phyloP scores from a whole-genome alignment of 495 filamentous ascomycete genomes.

The Penicillium salamii region DNA sequence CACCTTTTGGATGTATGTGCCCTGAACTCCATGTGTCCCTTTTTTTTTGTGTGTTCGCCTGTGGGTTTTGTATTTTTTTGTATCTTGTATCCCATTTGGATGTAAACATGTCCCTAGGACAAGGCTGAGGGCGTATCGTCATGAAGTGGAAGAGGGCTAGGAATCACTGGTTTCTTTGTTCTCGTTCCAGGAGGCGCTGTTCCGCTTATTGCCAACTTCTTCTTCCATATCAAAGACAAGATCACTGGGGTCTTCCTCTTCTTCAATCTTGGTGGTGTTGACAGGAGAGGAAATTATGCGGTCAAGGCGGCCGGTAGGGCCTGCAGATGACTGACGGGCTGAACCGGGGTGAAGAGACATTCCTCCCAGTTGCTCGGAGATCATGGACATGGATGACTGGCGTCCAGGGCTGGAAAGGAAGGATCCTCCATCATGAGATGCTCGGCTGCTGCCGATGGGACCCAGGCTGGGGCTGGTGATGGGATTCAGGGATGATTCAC shows the following conservation, averaged over 20 bases:
- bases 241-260: slow-evolving; percentile 61
- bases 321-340: slow-evolving; percentile 36
- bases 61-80: slow-evolving; percentile 8
- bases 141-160: slow-evolving; percentile 9
- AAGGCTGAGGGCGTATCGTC: slow-evolving; percentile 17
- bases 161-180: slow-evolving; percentile 20
- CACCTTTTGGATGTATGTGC: slow-evolving; percentile 16
- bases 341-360: slow-evolving; percentile 48
- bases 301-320: slow-evolving; percentile 35
- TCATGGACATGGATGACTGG: slow-evolving; percentile 62
- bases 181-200: slow-evolving; percentile 33
- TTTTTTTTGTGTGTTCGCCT: slow-evolving; percentile 9
- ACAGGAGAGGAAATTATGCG: slow-evolving; percentile 46
- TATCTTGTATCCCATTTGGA: slow-evolving; percentile 15
- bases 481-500: slow-evolving; percentile 68
- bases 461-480: slow-evolving; percentile 64
- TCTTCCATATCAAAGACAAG: slow-evolving; percentile 84
- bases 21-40: slow-evolving; percentile 17
- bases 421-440: slow-evolving; percentile 57
- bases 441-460: slow-evolving; percentile 49
- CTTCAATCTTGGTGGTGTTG: slow-evolving; percentile 67
- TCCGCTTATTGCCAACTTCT: slow-evolving; percentile 52
- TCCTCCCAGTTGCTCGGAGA: slow-evolving; percentile 64
- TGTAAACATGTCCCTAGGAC: slow-evolving; percentile 17
- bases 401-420: slow-evolving; percentile 66